A percentile compares a stretch with the other conserved stretches of the same genome.
Evolutionary conservation across 495 filamentous ascomycete genomes (phyloP).

Genomic region (Peziza echinospora): DNA sequence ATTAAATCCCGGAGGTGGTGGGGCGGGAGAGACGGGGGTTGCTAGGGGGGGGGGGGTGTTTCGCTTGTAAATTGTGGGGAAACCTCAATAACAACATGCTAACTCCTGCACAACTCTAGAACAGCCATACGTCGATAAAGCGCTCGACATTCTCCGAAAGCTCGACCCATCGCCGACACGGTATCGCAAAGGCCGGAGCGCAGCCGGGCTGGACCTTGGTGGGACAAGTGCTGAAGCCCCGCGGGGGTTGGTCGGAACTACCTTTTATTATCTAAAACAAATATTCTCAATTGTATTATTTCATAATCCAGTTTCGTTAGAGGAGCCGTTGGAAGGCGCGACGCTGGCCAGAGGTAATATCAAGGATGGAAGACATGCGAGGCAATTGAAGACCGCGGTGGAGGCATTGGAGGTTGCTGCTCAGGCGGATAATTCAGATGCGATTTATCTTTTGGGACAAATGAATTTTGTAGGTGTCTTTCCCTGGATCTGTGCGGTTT

Average conservation of each 20-base stretch:
- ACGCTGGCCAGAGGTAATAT: background rate
- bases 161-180: conserved; percentile 12
- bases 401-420: conserved; percentile 55
- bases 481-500: background rate
- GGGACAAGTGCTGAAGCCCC: conserved; percentile 4
- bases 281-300: conserved; percentile 4
- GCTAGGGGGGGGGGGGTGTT: too few relatives aligned
- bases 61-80: too few relatives aligned
- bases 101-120: conserved; percentile 4
- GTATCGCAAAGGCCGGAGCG: background rate
- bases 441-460: conserved; percentile 74
- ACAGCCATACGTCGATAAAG: conserved; percentile 11
- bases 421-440: conserved; percentile 56
- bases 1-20: too few relatives aligned
- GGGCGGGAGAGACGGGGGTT: too few relatives aligned
- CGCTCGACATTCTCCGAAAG: conserved; percentile 14
- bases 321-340: conserved; percentile 10
- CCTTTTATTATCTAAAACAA: conserved; percentile 8
- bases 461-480: conserved; percentile 63
- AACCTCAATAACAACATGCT: background rate
- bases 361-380: conserved; percentile 6
- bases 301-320: conserved; percentile 9
- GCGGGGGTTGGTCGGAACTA: conserved; percentile 6
- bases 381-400: conserved; percentile 31
- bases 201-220: conserved; percentile 1